Evolutionary conservation across 2,329 filamentous ascomycete genomes (phyloP), one percentile per base, ranked within the genome.

Genomic region (Penicillium sp.): DNA sequence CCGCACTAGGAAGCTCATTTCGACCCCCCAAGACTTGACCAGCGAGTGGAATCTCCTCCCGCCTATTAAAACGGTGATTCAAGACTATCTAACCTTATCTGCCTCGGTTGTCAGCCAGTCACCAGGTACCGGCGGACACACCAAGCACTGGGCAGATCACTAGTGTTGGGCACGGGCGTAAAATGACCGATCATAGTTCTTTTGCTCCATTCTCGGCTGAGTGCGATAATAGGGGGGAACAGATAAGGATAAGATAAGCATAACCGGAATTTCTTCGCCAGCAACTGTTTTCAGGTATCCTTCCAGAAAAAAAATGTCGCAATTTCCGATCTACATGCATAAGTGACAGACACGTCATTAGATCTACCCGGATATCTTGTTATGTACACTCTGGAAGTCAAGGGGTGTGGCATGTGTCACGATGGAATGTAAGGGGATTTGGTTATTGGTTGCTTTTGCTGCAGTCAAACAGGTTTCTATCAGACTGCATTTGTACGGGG

Each of bases 291-390:
- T 22, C 49, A 40, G 18, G 44, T 43, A 48, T 48, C 7, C 29
- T 54, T 54, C 45, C 50, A 39, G 52, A 54, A 54, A 22, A 54
- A 22, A 31, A 40, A 49, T 50, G 51, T 37, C 37, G 20, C 43
- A 32, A 31, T 24, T 14, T 34, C 22, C 6, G 26, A 26, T 46
- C 35, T 38, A 48, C 35, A 24, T n/a, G 38, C 14, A 38, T 11
- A 45, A 34, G 32, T 16, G 8, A 38, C 24, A 26, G 14, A 39
- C 20, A 8, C 35, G 40, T 51, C 31, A 18, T 43, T 20, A 29
- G 24, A 20, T 22, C 37, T 42, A 24, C 22, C 11, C 31, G 13
- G 4, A 43, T 29, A 43, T 42, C 24, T 44, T 13, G 11, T 16
- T 31, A 45, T 20, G 13, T 18, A 45, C 42, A 29, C 10, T 29